A percentile compares a stretch with the other conserved stretches of the same genome.
Evolutionary conservation across 192 early-diverging fungal species (phyloP).

Genomic region (Coemansia aciculifera): DNA sequence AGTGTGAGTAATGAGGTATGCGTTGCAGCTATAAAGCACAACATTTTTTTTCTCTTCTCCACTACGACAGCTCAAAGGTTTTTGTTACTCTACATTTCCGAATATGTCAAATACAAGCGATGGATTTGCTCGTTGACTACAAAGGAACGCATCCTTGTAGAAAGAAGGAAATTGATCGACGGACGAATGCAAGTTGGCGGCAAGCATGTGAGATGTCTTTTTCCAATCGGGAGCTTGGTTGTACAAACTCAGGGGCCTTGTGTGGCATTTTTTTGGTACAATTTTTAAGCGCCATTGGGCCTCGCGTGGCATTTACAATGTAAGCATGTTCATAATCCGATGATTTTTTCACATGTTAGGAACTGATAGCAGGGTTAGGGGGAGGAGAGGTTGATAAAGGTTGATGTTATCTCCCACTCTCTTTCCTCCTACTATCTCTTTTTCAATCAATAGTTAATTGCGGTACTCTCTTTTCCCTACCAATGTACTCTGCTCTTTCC

Average conservation of each 20-base stretch:
- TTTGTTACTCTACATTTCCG: neutral
- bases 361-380: neutral
- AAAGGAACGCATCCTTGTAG: neutral
- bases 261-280: neutral
- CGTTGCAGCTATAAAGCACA: no score
- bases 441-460: neutral
- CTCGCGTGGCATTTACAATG: neutral
- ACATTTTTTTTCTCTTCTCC: neutral
- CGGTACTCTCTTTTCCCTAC: neutral
- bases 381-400: neutral
- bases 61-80: neutral
- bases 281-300: neutral
- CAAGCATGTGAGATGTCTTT: neutral
- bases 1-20: neutral
- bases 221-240: neutral
- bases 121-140: neutral
- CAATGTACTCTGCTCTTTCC: constrained; percentile 3
- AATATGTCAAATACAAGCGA: neutral
- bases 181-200: neutral
- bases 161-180: neutral
- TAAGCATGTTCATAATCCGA: neutral
- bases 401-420: neutral
- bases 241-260: neutral
- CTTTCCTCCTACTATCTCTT: neutral
- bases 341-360: neutral